Evolutionary conservation across 2,329 filamentous ascomycete genomes (phyloP), one percentile per base, ranked within the genome.

Genomic region (Sporothrix sp.): DNA sequence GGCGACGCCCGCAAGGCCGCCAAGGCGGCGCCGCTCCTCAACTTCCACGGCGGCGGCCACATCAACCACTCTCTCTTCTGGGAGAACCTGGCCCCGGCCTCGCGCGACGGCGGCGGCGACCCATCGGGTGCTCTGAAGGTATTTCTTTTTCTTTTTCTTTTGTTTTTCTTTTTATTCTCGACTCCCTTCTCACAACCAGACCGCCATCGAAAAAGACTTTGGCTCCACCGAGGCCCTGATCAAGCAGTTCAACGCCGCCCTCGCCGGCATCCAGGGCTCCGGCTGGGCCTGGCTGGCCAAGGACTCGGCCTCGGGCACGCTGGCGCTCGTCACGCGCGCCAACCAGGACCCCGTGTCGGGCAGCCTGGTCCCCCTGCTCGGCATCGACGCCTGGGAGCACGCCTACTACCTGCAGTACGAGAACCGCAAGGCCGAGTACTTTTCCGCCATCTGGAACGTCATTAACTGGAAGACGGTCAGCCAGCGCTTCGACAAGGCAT

Each of bases 391-490:
- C 50, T 95, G 89, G 89, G 89, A 95, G 76, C 89, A 95, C 71
- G 89, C 89, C 48, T 95, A 94, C 75, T 94, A 95, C 72, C 76
- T 95, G 56, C 87, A 95, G 74, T 95, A 95, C 73, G 79, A 95
- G 80, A 95, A 95, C 77, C 84, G 88, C 69, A 95, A 95, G 81
- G 89, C 85, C 52, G 89, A 95, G 73, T 95, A 95, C 76, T 95
- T 95, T 70, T 79, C 79, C 62, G 87, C 87, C 53, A 85, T 95
- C 66, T 95, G 90, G 90, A 87, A 95, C 60, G 89, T 95, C 45
- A 74, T 95, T 68, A 95, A 95, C 81, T 96, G 90, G 90, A 88
- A 89, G 79, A 80, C 85, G 28, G 90, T 88, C 39, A 82, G 86
- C 67, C 81, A 83, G 75, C 80, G 87, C 58, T 88, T 87, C 63